These are phyloP conservation scores for Globisporangium orthogonon DNA, from an alignment of 352 stramenopile species.

Conservation along the genomic window DNA sequence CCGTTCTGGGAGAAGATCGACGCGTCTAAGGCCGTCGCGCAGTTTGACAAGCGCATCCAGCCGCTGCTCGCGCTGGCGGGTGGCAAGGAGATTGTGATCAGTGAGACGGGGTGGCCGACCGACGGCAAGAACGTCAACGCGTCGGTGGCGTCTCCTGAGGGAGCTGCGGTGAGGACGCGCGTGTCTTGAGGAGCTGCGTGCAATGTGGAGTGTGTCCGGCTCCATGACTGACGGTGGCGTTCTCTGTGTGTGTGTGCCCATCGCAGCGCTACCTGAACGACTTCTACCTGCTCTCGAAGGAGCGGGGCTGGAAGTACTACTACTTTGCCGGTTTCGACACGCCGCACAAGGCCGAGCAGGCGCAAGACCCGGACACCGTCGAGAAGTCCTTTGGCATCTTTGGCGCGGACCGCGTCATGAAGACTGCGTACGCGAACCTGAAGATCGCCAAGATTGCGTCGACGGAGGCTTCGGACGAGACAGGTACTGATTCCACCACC, in stretches of 20 bases:
- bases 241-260: neutral
- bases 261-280: constrained; percentile 66
- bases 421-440: constrained; percentile 48
- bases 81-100: constrained; percentile 75
- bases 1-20: constrained; percentile 77
- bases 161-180: constrained; percentile 27
- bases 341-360: constrained; percentile 62
- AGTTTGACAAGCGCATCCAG: constrained; percentile 76
- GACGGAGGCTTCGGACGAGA: constrained; percentile 14
- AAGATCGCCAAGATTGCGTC: constrained; percentile 37
- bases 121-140: constrained; percentile 53
- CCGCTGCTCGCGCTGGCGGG: constrained; percentile 53
- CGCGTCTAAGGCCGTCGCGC: constrained; percentile 38
- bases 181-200: too few species aligned
- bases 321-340: constrained; percentile 86
- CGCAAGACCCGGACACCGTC: constrained; percentile 42
- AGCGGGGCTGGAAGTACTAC: constrained; percentile 81
- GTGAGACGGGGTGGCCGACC: constrained; percentile 76
- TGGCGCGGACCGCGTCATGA: constrained; percentile 51
- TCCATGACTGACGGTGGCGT: too few species aligned
- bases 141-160: constrained; percentile 47
- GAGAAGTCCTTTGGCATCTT: constrained; percentile 81
- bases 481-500: constrained; percentile 1
- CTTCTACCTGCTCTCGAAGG: constrained; percentile 59
- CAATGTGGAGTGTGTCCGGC: too few species aligned